Conservation (phyloP, 352 stramenopile species). For the Pythium guiyangense region DNA sequence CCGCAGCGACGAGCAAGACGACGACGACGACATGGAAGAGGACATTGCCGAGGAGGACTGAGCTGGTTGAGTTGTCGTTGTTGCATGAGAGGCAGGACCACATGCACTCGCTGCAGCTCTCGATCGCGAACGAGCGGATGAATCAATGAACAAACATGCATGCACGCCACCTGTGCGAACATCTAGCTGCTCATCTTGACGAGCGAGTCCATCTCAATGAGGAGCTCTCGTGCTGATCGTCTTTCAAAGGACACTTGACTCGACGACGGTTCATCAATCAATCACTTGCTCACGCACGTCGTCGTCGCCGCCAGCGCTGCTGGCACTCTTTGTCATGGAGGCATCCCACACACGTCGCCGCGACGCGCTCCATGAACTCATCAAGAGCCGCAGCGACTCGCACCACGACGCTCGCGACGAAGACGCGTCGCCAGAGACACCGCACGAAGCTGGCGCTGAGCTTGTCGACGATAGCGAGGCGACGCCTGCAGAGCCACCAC, state of each 20-base stretch:
- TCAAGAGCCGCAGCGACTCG: neutral
- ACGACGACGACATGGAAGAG: constrained; percentile 77
- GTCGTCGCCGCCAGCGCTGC: neutral
- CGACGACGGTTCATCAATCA: neutral
- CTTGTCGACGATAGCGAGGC: neutral
- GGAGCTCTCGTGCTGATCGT: too few species aligned
- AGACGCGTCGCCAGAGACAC: neutral
- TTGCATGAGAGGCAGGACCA: neutral
- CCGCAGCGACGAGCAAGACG: constrained; percentile 23
- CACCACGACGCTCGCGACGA: neutral
- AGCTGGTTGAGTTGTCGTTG: neutral
- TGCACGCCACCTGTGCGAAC: neutral
- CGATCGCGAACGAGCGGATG: neutral
- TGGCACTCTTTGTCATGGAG: neutral
- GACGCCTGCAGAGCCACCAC: neutral
- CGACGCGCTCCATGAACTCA: neutral
- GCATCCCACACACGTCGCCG: neutral
- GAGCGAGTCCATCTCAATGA: too few species aligned
- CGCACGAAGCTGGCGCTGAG: neutral
- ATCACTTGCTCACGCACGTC: neutral
- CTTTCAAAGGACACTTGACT: neutral
- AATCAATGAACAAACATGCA: neutral
- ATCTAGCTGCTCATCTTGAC: neutral
- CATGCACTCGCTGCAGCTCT: neutral
- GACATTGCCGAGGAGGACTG: constrained; percentile 71